Percentiles rank a stretch among this genome's conserved stretches.
phyloP scores from a whole-genome alignment of 2,329 filamentous ascomycete genomes.

The Berkeleyomyces rouxiae region DNA sequence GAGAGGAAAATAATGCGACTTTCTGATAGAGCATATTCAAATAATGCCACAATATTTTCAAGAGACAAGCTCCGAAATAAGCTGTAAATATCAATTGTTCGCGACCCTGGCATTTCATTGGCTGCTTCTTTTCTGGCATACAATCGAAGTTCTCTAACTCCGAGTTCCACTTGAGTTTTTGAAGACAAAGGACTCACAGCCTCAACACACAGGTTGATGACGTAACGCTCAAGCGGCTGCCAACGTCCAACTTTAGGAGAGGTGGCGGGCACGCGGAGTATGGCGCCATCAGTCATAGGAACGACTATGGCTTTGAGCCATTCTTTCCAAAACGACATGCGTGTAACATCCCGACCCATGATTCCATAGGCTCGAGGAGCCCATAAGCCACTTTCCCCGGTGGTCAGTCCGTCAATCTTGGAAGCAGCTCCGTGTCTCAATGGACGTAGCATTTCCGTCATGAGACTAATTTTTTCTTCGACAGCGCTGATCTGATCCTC shows the following conservation, averaged over 20 bases:
- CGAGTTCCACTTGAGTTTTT: slow-evolving; percentile 87
- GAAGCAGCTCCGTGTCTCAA: slow-evolving; percentile 86
- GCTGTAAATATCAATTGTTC: slow-evolving; percentile 82
- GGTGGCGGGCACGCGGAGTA: slow-evolving; percentile 69
- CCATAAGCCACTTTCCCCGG: slow-evolving; percentile 92
- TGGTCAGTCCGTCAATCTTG: slow-evolving; percentile 91
- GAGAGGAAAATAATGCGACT: slow-evolving; percentile 92
- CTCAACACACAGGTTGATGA: slow-evolving; percentile 91
- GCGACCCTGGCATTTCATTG: slow-evolving; percentile 84
- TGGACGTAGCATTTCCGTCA: slow-evolving; percentile 88
- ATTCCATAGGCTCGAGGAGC: slow-evolving; percentile 87
- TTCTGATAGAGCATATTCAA: slow-evolving; percentile 85
- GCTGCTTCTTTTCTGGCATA: slow-evolving; percentile 84
- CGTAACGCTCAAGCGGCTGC: slow-evolving; percentile 92
- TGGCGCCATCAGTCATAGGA: slow-evolving; percentile 78
- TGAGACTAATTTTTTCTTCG: slow-evolving; percentile 91
- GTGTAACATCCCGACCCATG: slow-evolving; percentile 63
- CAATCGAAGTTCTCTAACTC: slow-evolving; percentile 72
- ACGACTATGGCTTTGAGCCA: slow-evolving; percentile 90
- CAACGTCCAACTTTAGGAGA: slow-evolving; percentile 84
- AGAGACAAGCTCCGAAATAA: slow-evolving; percentile 81
- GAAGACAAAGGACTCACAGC: slow-evolving; percentile 83
- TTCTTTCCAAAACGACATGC: slow-evolving; percentile 94
- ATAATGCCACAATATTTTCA: slow-evolving; percentile 78
- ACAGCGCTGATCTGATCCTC: slow-evolving; percentile 92